A percentile compares a stretch with the other conserved stretches of the same genome.
These are phyloP conservation scores for Macaranga tanarius DNA, from an alignment of 441 rosid genomes.

Conservation along the genomic window DNA sequence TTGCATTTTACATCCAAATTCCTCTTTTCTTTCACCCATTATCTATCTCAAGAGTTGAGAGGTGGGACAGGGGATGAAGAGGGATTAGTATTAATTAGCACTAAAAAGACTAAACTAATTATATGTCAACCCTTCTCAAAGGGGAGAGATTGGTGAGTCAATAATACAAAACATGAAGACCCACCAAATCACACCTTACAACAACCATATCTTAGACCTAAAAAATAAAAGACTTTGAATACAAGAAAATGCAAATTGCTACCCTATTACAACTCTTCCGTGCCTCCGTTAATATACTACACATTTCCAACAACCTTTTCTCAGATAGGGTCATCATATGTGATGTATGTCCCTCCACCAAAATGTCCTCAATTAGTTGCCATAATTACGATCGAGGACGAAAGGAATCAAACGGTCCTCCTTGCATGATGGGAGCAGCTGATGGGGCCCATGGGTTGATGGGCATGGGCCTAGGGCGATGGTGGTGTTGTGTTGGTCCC, in stretches of 20 bases:
- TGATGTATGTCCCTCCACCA: background rate
- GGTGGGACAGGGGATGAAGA: background rate
- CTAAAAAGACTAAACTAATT: conserved; percentile 23
- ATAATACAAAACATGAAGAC: conserved; percentile 48
- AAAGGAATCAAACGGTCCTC: conserved; percentile 43
- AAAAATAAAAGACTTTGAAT: conserved; percentile 18
- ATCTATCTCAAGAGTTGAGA: background rate
- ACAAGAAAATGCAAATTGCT: background rate
- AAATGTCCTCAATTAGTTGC: background rate
- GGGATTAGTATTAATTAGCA: conserved; percentile 17
- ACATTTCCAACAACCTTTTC: conserved; percentile 9
- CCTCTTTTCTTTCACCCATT: conserved; percentile 5
- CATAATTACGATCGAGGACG: conserved; percentile 47
- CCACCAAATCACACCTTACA: conserved; percentile 43
- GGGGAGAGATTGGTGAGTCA: conserved; percentile 27
- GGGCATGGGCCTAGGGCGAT: conserved; percentile 43
- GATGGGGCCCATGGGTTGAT: conserved; percentile 56
- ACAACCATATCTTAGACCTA: conserved; percentile 43
- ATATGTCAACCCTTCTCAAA: conserved; percentile 17
- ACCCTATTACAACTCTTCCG: conserved; percentile 12
- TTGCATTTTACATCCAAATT: conserved; percentile 33
- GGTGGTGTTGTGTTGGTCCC: conserved; percentile 13
- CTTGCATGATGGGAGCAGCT: conserved; percentile 21
- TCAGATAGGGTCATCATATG: background rate
- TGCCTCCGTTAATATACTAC: conserved; percentile 14